Conservation (phyloP, 306 rosid genomes). For the Ochetophila trinervis region DNA sequence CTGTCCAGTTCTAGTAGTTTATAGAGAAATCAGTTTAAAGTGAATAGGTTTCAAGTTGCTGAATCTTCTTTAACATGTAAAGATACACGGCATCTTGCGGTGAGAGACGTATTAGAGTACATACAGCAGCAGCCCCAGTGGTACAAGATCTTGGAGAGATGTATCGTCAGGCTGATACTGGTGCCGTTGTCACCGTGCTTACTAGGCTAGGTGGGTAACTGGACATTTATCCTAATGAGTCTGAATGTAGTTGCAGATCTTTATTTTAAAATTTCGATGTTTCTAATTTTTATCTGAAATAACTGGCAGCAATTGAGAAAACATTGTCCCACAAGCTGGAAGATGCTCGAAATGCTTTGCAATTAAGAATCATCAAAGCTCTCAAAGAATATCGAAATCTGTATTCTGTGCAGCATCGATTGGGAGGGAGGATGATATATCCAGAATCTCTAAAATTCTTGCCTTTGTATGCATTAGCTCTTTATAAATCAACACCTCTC, state of each 20-base stretch:
- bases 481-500: slow-evolving; percentile 73
- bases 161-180: slow-evolving; percentile 89
- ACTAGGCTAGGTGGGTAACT: slow-evolving; percentile 72
- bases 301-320: slow-evolving; percentile 83
- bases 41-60: slow-evolving; percentile 11
- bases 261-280: slow-evolving; percentile 6
- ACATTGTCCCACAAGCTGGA: slow-evolving; percentile 82
- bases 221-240: slow-evolving; percentile 18
- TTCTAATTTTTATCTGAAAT: slow-evolving; percentile 32
- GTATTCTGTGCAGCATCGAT: slow-evolving; percentile 88
- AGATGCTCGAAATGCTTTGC: slow-evolving; percentile 79
- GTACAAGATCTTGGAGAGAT: slow-evolving; percentile 85
- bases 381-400: slow-evolving; percentile 88
- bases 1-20: slow-evolving; percentile 11
- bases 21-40: slow-evolving; percentile 15
- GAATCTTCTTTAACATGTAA: slow-evolving; percentile 54
- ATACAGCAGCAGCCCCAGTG: slow-evolving; percentile 89
- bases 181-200: slow-evolving; percentile 76
- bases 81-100: slow-evolving; percentile 99
- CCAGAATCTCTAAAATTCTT: slow-evolving; percentile 85
- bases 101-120: slow-evolving; percentile 95
- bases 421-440: slow-evolving; percentile 87
- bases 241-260: slow-evolving; percentile 20
- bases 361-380: slow-evolving; percentile 76
- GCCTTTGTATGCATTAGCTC: slow-evolving; percentile 80